Conservation (phyloP, 2,329 filamentous ascomycete genomes). For the Fusarium secorum region DNA sequence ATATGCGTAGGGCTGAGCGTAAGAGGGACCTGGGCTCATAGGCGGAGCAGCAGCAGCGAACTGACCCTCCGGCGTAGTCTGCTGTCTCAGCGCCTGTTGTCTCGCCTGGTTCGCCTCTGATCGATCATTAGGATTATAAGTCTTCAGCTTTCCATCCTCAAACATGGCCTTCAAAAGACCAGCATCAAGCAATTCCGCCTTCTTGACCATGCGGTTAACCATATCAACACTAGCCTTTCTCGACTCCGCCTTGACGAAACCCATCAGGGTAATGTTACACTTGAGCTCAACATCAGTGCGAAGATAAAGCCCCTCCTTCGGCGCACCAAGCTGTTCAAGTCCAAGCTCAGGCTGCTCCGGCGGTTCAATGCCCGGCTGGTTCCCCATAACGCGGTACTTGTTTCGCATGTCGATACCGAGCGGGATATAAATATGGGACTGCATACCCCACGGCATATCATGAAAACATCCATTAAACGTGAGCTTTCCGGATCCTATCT, state of each 20-base stretch:
- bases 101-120: conserved; percentile 43
- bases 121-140: conserved; percentile 62
- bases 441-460: conserved; percentile 74
- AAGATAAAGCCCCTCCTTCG: conserved; percentile 71
- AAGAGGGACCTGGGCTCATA: conserved; percentile 31
- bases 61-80: conserved; percentile 19
- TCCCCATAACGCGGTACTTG: conserved; percentile 73
- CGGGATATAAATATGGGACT: conserved; percentile 75
- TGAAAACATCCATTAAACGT: conserved; percentile 76
- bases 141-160: conserved; percentile 69
- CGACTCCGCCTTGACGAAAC: conserved; percentile 72
- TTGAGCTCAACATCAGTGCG: conserved; percentile 75
- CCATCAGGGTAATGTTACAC: conserved; percentile 70
- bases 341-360: conserved; percentile 70
- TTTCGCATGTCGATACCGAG: conserved; percentile 72
- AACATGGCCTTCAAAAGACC: conserved; percentile 73
- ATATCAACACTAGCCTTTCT: conserved; percentile 73
- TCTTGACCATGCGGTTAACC: conserved; percentile 73
- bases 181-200: conserved; percentile 73
- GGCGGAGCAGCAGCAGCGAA: background rate
- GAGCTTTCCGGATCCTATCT: conserved; percentile 70
- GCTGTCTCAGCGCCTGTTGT: conserved; percentile 50
- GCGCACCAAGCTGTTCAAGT: conserved; percentile 63
- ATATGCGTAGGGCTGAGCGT: conserved; percentile 37
- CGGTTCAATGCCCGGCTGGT: conserved; percentile 71